A percentile compares a stretch with the other conserved stretches of the same genome.
Conservation (phyloP, 2,329 filamentous ascomycete species). For the Orbilia ellipsospora region DNA sequence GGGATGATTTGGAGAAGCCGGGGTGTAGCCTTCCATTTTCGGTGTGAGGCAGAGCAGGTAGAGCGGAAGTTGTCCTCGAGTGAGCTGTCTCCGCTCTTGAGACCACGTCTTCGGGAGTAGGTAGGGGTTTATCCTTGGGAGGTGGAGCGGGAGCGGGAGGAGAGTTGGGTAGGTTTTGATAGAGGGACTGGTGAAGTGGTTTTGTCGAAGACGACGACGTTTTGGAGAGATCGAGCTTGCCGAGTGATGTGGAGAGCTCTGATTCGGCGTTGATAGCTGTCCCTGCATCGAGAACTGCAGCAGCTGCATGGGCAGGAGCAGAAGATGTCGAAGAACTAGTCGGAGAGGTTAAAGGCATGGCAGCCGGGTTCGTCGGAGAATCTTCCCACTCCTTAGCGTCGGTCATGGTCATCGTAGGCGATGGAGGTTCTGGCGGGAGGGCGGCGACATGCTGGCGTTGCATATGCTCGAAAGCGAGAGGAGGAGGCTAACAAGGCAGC, state of each 20-base stretch:
- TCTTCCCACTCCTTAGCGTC: slow-evolving; percentile 32
- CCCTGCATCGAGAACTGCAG: slow-evolving; percentile 12
- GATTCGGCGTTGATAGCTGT: slow-evolving; percentile 39
- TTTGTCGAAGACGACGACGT: slow-evolving; percentile 14
- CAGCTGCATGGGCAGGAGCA: not conserved
- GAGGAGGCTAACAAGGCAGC: slow-evolving; percentile 10
- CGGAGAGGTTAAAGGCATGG: slow-evolving; percentile 15
- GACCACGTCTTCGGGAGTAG: slow-evolving; percentile 57
- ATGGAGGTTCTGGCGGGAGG: slow-evolving; percentile 29
- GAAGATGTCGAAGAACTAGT: slow-evolving; percentile 32
- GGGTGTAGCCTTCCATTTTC: slow-evolving; percentile 55
- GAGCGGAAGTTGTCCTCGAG: slow-evolving; percentile 14
- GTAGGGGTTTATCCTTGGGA: slow-evolving; percentile 54
- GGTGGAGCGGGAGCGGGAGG: slow-evolving; percentile 58
- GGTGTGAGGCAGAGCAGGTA: slow-evolving; percentile 42
- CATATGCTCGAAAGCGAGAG: not conserved
- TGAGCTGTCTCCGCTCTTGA: slow-evolving; percentile 56
- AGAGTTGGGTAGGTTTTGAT: slow-evolving; percentile 43
- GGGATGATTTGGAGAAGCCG: slow-evolving; percentile 52
- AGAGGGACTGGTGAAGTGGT: slow-evolving; percentile 30
- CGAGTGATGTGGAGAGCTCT: slow-evolving; percentile 51
- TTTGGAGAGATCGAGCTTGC: slow-evolving; percentile 36
- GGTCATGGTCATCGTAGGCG: slow-evolving; percentile 23
- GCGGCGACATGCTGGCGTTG: slow-evolving; percentile 18
- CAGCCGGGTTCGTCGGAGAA: slow-evolving; percentile 46